A percentile compares a stretch with the other conserved stretches of the same genome.
Evolutionary conservation across 2,329 filamentous ascomycete genomes (phyloP).

Genomic region (Epichloe hybrida): DNA sequence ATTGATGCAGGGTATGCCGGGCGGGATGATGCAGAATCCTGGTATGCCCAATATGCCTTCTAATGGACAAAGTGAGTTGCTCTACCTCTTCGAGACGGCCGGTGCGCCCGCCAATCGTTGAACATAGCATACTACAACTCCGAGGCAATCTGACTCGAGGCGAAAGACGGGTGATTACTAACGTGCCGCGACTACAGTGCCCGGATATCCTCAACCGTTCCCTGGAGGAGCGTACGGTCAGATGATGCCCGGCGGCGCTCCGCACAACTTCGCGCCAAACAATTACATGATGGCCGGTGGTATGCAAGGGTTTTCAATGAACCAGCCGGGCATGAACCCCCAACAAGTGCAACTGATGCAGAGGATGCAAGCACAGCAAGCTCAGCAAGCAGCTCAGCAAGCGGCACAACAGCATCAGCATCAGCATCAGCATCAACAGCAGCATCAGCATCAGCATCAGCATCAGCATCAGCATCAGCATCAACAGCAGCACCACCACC

Average conservation of each 20-base stretch:
- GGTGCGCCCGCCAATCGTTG: background rate
- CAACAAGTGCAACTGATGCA: conserved; percentile 32
- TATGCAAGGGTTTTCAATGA: conserved; percentile 44
- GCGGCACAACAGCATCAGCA: conserved; percentile 19
- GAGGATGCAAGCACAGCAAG: conserved; percentile 24
- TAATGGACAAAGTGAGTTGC: conserved; percentile 45
- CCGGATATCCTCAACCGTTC: conserved; percentile 46
- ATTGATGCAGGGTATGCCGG: conserved; percentile 42
- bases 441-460: conserved; percentile 22
- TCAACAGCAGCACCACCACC: conserved; percentile 16
- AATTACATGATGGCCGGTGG: conserved; percentile 37
- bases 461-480: conserved; percentile 16
- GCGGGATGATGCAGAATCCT: conserved; percentile 50
- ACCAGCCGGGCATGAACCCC: conserved; percentile 34
- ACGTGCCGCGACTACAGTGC: conserved; percentile 26
- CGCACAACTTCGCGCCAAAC: conserved; percentile 36
- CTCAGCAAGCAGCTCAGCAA: conserved; percentile 11
- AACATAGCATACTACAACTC: too few relatives aligned
- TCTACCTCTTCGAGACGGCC: background rate
- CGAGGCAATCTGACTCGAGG: too few relatives aligned
- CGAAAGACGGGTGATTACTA: background rate
- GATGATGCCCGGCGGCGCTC: conserved; percentile 33
- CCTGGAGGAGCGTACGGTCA: conserved; percentile 43
- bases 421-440: conserved; percentile 25
- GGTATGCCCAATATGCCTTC: conserved; percentile 45